Base-by-base conservation (phyloP, 192 early-diverging fungal genomes). In the Geosiphon pyriformis region DNA sequence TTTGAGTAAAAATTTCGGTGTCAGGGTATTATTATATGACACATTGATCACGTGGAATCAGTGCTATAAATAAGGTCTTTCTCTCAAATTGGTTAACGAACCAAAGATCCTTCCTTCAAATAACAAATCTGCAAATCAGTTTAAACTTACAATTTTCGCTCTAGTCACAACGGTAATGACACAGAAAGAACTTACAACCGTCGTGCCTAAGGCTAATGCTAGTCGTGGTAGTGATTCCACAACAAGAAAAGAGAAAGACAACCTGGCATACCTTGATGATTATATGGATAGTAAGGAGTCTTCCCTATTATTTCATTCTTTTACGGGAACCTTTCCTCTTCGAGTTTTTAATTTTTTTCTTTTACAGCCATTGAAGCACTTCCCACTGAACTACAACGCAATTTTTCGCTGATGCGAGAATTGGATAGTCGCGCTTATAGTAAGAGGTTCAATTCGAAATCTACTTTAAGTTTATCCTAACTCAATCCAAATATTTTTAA, bases 401-500 rank as follows among this genome's bases (percentile, higher is more conserved):
- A 93, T 62, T 94, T 98, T 47, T 90, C 94, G 18, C 75, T 95
- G 69, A 95, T 98, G 92, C 84, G 90, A 22, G 93, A 97, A 75
- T 85, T 97, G 18, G 95, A 94, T 72, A 87, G 87, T 22, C 76
- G 78, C 29, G 82, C 87, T 23, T 83, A 90, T 74, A 80, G 87
- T 89, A 72, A 51, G 42, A n/a, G n/a, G n/a, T n/a, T n/a, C n/a
- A n/a, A n/a, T n/a, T 42, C 22, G 18, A 25, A 33, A 46, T 20
- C 4, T 37, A 6, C 30, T 25, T 0, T 60, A 60, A 26, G 11
- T 27, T 23, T 15, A 31, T n/a, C n/a, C n/a, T n/a, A n/a, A n/a
- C n/a, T n/a, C n/a, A 27, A 18, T 4, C 17, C 33, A 17, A 7
- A 11, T 58, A 42, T 29, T 20, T 17, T 26, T 52, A 63, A 56